Evolutionary conservation across 805 yeast genomes (phyloP).

Genomic region (Komagataella phaffii): DNA sequence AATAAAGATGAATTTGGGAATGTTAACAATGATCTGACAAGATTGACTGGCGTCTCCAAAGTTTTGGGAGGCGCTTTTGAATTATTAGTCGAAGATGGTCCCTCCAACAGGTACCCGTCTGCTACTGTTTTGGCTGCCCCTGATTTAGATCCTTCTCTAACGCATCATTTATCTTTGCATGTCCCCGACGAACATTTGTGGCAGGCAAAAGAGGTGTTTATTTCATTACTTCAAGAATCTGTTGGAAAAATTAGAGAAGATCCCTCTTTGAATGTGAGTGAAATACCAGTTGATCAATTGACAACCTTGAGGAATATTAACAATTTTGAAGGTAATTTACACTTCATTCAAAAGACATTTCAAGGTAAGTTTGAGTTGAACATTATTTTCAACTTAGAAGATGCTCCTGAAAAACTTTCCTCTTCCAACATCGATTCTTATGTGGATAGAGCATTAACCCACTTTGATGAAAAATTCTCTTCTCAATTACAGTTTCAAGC

Average conservation of each 20-base stretch:
- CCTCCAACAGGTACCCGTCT: conserved; percentile 30
- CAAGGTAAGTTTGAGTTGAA: conserved; percentile 68
- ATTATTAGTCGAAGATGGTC: conserved; percentile 45
- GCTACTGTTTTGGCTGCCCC: conserved; percentile 15
- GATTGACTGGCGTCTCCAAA: conserved; percentile 37
- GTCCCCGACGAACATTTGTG: conserved; percentile 66
- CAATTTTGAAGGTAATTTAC: conserved; percentile 60
- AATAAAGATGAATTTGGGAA: conserved; percentile 14
- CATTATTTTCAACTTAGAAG: conserved; percentile 39
- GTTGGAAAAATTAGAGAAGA: conserved; percentile 27
- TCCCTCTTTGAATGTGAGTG: conserved; percentile 5
- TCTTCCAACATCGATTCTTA: conserved; percentile 20
- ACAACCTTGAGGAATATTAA: conserved; percentile 46
- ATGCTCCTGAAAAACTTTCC: conserved; percentile 25
- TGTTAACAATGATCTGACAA: conserved; percentile 20
- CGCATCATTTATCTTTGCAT: conserved; percentile 54
- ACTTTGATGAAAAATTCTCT: conserved; percentile 41
- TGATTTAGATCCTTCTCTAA: conserved; percentile 38
- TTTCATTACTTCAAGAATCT: conserved; percentile 58
- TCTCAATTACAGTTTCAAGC: conserved; percentile 32
- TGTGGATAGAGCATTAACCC: conserved; percentile 17
- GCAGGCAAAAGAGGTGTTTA: conserved; percentile 67
- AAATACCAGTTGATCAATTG: conserved; percentile 32
- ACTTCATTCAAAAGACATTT: conserved; percentile 65
- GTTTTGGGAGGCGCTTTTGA: conserved; percentile 55